Base-by-base conservation (phyloP, 345 rosid species). In the Linum lewisii region DNA sequence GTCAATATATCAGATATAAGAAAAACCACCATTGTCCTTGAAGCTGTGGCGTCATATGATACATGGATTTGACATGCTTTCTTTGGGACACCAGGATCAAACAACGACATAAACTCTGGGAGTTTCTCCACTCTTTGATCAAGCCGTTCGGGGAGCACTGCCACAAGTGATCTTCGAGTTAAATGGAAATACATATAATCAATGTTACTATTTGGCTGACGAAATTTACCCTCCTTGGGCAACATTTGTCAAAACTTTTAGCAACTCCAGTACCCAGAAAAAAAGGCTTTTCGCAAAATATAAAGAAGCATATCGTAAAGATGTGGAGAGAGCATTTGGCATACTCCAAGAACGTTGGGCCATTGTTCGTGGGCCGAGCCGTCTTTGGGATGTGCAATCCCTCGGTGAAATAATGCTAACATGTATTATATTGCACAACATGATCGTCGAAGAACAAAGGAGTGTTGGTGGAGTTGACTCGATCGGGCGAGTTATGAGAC, bases 321-420 rank as follows among this genome's bases (percentile, higher is more conserved):
- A 59, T 38, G 51, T 59, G 2, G 63, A 59, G 51, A n/a, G 51
- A 10, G 3, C 52, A n/a, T 59, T 59, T 25, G 63, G 63, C 11
- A 16, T 59, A 1, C 0, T 59, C 2, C 63, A 59, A 59, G 1
- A 47, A 36, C 13, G 63, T 37, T 59, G 42, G 42, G 16, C 1
- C 11, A 59, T 59, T 21, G 23, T 59, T 14, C 1, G 19, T 0
- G 52, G 63, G 2, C 63, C 52, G 11, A 26, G 51, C 0, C 52
- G 25, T 36, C 11, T 36, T 7, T 59, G 51, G 51, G 18, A 59
- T 7, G 16, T 19, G 7, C 24, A 42, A 42, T 10, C 19, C 2
- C 44, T 59, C n/a, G 44, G 44, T 3, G 42, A 36, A 10, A 59
- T 59, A 5, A 59, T 59, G 51, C 3, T 34, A 19, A 49, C 63